These are phyloP conservation scores for Geranium incanum DNA, from an alignment of 441 rosid genomes.

Conservation along the genomic window DNA sequence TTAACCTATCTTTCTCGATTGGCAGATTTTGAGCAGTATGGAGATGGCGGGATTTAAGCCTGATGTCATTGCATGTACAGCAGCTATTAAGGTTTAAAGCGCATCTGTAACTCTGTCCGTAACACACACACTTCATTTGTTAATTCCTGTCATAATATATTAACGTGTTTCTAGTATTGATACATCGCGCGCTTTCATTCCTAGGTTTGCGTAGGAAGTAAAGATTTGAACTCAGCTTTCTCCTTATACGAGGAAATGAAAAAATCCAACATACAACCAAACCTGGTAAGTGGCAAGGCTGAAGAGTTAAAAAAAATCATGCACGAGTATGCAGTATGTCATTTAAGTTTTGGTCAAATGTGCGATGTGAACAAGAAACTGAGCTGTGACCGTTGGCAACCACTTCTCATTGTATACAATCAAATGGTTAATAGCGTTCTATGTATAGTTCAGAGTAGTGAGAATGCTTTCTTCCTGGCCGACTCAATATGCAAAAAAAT, in stretches of 20 bases:
- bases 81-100: constrained; percentile 69
- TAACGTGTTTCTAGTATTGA: constrained; percentile 20
- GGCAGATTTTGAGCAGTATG: constrained; percentile 86
- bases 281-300: constrained; percentile 42
- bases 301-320: neutral
- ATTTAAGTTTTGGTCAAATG: neutral
- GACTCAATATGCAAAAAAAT: constrained; percentile 4
- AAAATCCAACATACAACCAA: constrained; percentile 60
- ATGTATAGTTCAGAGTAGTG: neutral
- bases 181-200: constrained; percentile 16
- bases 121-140: neutral
- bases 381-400: neutral
- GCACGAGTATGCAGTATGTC: neutral
- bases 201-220: constrained; percentile 65
- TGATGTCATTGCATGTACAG: constrained; percentile 84
- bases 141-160: constrained; percentile 14
- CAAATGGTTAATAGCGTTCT: neutral
- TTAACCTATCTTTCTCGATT: constrained; percentile 31
- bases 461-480: neutral
- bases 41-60: constrained; percentile 56
- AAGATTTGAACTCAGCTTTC: constrained; percentile 57
- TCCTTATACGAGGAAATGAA: constrained; percentile 78
- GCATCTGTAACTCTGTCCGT: constrained; percentile 15
- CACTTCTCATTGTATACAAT: neutral
- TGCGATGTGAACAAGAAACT: neutral